A percentile compares a stretch with the other conserved stretches of the same genome.
phyloP scores from a whole-genome alignment of 31 red algal species.

The Endocladia muricata region DNA sequence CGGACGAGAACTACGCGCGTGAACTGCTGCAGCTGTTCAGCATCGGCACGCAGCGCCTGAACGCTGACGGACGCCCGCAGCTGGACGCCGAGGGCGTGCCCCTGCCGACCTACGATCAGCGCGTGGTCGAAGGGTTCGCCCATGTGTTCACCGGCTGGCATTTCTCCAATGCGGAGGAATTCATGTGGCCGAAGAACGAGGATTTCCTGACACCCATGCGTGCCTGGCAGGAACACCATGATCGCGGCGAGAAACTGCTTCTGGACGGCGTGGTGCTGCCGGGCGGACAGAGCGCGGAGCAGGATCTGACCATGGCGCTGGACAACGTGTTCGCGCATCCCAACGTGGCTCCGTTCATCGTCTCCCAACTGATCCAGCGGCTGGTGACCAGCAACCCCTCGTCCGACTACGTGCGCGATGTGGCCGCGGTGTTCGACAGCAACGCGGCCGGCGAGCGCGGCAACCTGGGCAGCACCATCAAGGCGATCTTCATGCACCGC shows the following conservation, averaged over 20 bases:
- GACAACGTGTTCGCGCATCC: not conserved
- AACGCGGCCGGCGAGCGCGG: not conserved
- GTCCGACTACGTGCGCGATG: not conserved
- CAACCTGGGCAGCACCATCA: not conserved
- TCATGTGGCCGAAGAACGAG: not conserved
- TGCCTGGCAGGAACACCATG: not conserved
- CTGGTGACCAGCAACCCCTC: slow-evolving; percentile 13
- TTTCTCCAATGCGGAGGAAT: not conserved
- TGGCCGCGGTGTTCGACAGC: not conserved
- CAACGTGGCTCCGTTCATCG: not conserved
- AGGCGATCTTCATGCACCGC: not conserved
- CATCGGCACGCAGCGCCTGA: not conserved
- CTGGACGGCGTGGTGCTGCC: not conserved
- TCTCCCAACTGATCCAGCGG: not conserved
- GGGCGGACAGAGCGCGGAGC: not conserved
- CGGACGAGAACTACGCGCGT: slow-evolving; percentile 9
- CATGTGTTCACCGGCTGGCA: slow-evolving; percentile 6
- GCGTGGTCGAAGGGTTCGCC: not conserved
- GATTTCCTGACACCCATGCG: not conserved
- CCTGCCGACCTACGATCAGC: not conserved
- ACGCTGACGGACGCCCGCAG: too few species aligned
- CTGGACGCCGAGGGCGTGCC: not conserved
- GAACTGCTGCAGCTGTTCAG: slow-evolving; percentile 9
- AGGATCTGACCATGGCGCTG: not conserved
- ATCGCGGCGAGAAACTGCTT: not conserved